Base-by-base conservation (phyloP, 768 basidiomycete species). In the Leccinellum rugosiceps region DNA sequence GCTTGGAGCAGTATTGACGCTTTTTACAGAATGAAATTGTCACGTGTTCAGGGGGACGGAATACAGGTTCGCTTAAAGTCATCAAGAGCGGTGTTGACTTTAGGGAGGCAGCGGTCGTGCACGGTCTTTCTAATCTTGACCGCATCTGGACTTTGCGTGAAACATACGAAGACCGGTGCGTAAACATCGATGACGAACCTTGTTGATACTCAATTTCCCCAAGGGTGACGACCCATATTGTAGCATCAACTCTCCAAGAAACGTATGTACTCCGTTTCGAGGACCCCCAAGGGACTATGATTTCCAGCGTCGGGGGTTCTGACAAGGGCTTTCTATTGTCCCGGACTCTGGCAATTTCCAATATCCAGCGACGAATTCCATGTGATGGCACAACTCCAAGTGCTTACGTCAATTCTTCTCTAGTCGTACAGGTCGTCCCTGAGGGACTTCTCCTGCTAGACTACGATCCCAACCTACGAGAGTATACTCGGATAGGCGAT, bases 61-160 rank as follows among this genome's bases (percentile, higher is more conserved):
- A 84, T 59, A 82, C 84, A 3, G 94, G 94, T 2, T 85, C 87
- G 10, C 65, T 97, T 15, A 86, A 88, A 49, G 72, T 94, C 30
- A 79, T 97, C 19, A 79, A 90, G 58, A 90, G 85, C 55, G 94
- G 94, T 2, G 90, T 92, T 6, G 88, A 91, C 62, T 87, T 93
- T 67, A 77, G 83, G 55, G 86, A 88, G 63, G 64, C 82, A 11
- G 87, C 85, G 0, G 70, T 73, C 28, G 65, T 91, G 6, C 78
- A 81, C 5, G 86, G 86, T 1, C 61, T 93, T 47, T 68, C 74
- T 0, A 73, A 81, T 55, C 76, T 87, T n/a, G 79, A 80, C 13
- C 75, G 76, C 25, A 67, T 93, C 3, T 94, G 88, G 84, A 72
- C 87, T 3, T 63, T 91, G 19, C 79, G 80, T 15, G 62, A 74